Evolutionary conservation across 2,329 filamentous ascomycete species (phyloP).

Genomic region (Dactylellina drechsleri): DNA sequence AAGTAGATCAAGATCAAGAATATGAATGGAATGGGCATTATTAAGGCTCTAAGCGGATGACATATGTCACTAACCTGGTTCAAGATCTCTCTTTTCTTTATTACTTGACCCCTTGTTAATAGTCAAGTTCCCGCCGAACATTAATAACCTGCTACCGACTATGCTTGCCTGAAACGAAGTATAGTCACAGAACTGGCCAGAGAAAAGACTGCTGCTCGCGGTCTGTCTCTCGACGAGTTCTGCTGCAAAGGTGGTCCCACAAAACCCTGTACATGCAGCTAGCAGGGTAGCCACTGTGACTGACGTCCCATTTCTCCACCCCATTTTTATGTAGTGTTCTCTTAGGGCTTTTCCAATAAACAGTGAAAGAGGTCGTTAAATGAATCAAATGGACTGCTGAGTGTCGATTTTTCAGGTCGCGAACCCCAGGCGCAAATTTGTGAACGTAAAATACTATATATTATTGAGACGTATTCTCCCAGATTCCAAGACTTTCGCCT

Average conservation of each 20-base stretch:
- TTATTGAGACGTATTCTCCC: too few species aligned
- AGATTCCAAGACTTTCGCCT: not conserved
- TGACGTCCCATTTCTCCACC: slow-evolving; percentile 13
- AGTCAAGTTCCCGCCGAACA: slow-evolving; percentile 53
- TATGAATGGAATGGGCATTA: not conserved
- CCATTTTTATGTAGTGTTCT: slow-evolving; percentile 19
- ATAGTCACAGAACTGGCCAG: slow-evolving; percentile 52
- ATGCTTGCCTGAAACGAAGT: slow-evolving; percentile 54
- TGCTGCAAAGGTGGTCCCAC: not conserved
- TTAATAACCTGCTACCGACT: slow-evolving; percentile 36
- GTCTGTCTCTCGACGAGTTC: slow-evolving; percentile 41
- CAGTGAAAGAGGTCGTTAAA: too few species aligned
- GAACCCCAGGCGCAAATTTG: too few species aligned
- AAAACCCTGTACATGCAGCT: not conserved
- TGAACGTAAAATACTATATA: too few species aligned
- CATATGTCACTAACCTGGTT: slow-evolving; percentile 44
- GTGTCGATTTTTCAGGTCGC: too few species aligned
- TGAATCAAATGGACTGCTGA: too few species aligned
- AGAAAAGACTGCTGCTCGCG: slow-evolving; percentile 28
- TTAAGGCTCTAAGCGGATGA: not conserved
- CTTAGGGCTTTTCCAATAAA: not conserved
- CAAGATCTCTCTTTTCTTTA: slow-evolving; percentile 47
- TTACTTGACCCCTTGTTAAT: slow-evolving; percentile 39
- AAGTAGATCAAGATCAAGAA: not conserved
- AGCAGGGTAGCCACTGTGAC: slow-evolving; percentile 20